Conservation (phyloP, 2,329 filamentous ascomycete species). For the Cladosporium austrohemisphaericum region DNA sequence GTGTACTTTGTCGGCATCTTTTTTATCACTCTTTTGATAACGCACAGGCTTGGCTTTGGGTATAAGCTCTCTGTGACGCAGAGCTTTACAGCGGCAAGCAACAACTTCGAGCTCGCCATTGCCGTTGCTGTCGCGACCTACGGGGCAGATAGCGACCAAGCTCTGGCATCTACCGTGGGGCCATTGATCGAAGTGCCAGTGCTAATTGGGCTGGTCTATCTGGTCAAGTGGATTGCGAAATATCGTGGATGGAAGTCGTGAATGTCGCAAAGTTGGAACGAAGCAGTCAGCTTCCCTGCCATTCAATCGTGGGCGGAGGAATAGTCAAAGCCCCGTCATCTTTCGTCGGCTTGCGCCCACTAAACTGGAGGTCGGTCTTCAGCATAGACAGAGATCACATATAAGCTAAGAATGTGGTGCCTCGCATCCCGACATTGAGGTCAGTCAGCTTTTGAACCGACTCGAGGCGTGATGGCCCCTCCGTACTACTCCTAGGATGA, state of each 20-base stretch:
- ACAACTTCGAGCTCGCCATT: conserved; percentile 88
- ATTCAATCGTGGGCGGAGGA: neutral
- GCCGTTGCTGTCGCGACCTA: conserved; percentile 79
- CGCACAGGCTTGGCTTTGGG: conserved; percentile 63
- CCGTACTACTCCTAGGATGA: neutral
- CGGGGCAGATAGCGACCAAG: conserved; percentile 71
- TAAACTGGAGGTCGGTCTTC: neutral
- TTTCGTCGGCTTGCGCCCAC: neutral
- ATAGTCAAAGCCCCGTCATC: neutral
- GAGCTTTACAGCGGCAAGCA: conserved; percentile 82
- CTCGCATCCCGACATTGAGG: neutral
- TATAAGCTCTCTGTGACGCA: conserved; percentile 69
- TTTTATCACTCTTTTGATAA: conserved; percentile 59
- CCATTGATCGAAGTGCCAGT: conserved; percentile 83
- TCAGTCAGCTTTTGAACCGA: neutral
- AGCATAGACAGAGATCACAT: neutral
- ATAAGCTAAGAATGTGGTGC: neutral
- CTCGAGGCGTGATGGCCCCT: neutral
- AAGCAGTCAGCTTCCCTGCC: neutral
- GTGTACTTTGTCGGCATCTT: conserved; percentile 79
- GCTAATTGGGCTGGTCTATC: conserved; percentile 70
- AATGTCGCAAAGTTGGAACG: neutral
- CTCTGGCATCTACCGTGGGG: conserved; percentile 75
- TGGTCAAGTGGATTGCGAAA: conserved; percentile 57
- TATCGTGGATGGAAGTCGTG: conserved; percentile 51